A percentile compares a stretch with the other conserved stretches of the same genome.
Conservation (phyloP, 768 basidiomycete genomes). For the Suillus occidentalis region DNA sequence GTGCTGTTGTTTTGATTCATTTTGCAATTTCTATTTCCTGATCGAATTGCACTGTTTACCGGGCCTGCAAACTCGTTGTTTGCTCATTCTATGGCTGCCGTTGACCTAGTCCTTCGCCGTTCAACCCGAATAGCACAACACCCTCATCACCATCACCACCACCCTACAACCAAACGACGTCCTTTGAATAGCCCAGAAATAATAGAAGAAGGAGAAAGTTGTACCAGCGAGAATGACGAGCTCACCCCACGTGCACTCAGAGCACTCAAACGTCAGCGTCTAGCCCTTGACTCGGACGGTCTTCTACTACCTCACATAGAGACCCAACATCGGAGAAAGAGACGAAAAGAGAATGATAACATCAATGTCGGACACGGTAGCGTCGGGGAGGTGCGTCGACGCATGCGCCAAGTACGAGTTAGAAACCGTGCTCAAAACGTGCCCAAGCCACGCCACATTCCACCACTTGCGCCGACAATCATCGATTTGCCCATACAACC, state of each 20-base stretch:
- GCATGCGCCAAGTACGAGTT: conserved; percentile 2
- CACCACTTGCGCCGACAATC: neutral
- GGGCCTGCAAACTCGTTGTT: neutral
- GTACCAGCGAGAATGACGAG: conserved; percentile 18
- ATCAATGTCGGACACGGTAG: neutral
- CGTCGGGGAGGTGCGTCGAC: conserved; percentile 8
- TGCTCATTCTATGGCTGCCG: conserved; percentile 1
- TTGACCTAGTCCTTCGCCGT: conserved; percentile 7
- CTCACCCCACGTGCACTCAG: conserved; percentile 35
- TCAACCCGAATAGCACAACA: conserved; percentile 6
- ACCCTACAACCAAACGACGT: conserved; percentile 1
- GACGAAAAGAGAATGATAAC: conserved; percentile 23
- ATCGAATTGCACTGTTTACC: neutral
- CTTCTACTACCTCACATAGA: conserved; percentile 18
- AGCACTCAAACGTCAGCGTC: conserved; percentile 34
- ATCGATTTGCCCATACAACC: neutral
- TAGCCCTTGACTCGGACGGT: conserved; percentile 30
- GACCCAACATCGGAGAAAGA: conserved; percentile 11
- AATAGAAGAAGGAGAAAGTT: neutral
- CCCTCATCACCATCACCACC: neutral
- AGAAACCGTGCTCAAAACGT: conserved; percentile 6
- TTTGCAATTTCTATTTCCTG: conserved; percentile 6
- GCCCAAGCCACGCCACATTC: conserved; percentile 5
- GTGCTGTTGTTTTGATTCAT: neutral
- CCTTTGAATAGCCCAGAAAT: neutral